A percentile compares a stretch with the other conserved stretches of the same genome.
phyloP scores from a whole-genome alignment of 371 early-diverging fungal genomes.

The Caulochytrium protostelioides region DNA sequence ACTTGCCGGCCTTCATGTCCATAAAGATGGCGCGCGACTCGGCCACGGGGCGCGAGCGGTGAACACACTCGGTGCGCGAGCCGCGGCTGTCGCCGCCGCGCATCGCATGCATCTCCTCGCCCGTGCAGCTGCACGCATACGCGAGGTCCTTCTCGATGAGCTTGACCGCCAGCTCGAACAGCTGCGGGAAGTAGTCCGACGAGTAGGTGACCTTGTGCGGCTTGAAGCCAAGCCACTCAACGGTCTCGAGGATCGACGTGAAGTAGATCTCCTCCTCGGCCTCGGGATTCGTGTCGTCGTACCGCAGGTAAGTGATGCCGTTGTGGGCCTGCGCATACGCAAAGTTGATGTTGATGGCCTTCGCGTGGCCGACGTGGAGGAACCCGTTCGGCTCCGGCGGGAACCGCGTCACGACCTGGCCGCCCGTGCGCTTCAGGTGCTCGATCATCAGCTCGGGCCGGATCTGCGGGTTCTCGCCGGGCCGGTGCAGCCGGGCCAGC shows the following conservation, averaged over 20 bases:
- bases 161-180: slow-evolving; percentile 78
- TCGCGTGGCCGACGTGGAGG: slow-evolving; percentile 98
- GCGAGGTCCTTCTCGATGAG: slow-evolving; percentile 83
- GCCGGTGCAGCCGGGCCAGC: slow-evolving; percentile 74
- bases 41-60: slow-evolving; percentile 77
- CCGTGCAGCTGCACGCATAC: slow-evolving; percentile 93
- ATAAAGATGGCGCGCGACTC: slow-evolving; percentile 86
- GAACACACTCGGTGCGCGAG: slow-evolving; percentile 67
- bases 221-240: slow-evolving; percentile 94
- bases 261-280: slow-evolving; percentile 96
- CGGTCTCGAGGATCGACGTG: slow-evolving; percentile 79
- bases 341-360: slow-evolving; percentile 98
- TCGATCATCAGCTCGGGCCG: slow-evolving; percentile 68
- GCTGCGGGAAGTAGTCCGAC: slow-evolving; percentile 87
- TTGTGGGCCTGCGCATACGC: slow-evolving; percentile 85
- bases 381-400: slow-evolving; percentile 99
- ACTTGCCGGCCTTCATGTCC: slow-evolving; percentile 94
- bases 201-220: slow-evolving; percentile 92
- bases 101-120: slow-evolving; percentile 73
- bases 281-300: slow-evolving; percentile 98
- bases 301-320: slow-evolving; percentile 88
- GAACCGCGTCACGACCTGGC: slow-evolving; percentile 93
- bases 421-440: slow-evolving; percentile 86
- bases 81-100: slow-evolving; percentile 81
- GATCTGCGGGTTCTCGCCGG: slow-evolving; percentile 95